Percentiles rank a stretch among this genome's conserved stretches.
phyloP scores from a whole-genome alignment of 2,329 filamentous ascomycete genomes.

The Chrysoporthe austroafricana region DNA sequence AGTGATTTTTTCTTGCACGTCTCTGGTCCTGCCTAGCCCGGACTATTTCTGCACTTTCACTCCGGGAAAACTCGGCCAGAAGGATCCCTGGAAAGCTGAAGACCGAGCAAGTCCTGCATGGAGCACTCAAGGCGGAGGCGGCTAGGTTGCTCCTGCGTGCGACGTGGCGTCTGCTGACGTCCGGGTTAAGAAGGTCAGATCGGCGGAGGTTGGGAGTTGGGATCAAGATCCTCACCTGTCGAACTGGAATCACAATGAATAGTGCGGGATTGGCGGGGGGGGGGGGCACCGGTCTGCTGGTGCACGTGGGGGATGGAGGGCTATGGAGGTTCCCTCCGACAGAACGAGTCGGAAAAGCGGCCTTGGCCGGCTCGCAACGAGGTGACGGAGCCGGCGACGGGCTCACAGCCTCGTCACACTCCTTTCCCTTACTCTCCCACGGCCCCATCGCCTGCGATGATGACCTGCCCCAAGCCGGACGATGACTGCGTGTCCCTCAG shows the following conservation, averaged over 20 bases:
- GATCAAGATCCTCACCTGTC: not conserved
- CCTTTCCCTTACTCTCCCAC: not conserved
- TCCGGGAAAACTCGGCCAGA: not conserved
- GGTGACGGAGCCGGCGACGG: not conserved
- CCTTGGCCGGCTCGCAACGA: not conserved
- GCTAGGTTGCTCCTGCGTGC: not conserved
- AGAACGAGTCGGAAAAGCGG: not conserved
- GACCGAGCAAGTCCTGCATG: not conserved
- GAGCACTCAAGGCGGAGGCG: not conserved
- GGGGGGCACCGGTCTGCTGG: not conserved
- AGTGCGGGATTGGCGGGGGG: not conserved
- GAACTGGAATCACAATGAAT: not conserved
- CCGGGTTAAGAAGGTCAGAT: not conserved
- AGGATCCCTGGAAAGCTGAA: conserved; percentile 4
- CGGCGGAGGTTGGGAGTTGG: not conserved
- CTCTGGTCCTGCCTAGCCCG: not conserved
- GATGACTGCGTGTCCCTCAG: not conserved
- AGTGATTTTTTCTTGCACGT: not conserved
- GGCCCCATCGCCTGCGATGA: not conserved
- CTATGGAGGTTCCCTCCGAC: not conserved
- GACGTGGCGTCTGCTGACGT: not conserved
- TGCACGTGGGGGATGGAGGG: not conserved
- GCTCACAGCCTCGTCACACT: not conserved
- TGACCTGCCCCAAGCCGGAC: not conserved
- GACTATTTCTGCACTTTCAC: not conserved